phyloP scores from a whole-genome alignment of 208 protist genomes.

The Angomonas deanei region DNA sequence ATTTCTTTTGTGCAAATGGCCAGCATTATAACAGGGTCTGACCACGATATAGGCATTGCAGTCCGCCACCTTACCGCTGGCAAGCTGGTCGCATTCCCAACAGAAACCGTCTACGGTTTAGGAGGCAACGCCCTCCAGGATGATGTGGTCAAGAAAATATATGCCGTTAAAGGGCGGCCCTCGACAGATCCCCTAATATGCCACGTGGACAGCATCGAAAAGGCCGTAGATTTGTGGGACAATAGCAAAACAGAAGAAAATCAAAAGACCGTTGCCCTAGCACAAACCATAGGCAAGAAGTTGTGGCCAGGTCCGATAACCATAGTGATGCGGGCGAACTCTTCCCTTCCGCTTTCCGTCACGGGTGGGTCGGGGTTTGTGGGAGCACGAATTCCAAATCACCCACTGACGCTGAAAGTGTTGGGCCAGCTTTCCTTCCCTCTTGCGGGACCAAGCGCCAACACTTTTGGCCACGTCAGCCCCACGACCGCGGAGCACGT shows the following conservation, averaged over 20 bases:
- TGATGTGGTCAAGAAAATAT: conserved; percentile 86
- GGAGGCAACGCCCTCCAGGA: conserved; percentile 92
- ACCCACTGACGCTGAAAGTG: conserved; percentile 61
- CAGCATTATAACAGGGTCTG: conserved; percentile 40
- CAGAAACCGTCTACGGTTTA: conserved; percentile 99
- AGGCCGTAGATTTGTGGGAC: conserved; percentile 68
- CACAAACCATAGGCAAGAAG: conserved; percentile 41
- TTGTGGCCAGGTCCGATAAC: conserved; percentile 94
- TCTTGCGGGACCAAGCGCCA: conserved; percentile 89
- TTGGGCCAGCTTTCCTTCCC: conserved; percentile 69
- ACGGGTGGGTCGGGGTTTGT: conserved; percentile 87
- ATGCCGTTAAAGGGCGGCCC: conserved; percentile 94
- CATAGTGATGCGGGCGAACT: conserved; percentile 72
- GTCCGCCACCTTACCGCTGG: conserved; percentile 42
- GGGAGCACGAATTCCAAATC: conserved; percentile 78
- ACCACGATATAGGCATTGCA: conserved; percentile 35
- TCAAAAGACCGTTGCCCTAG: conserved; percentile 32
- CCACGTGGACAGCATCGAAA: conserved; percentile 77
- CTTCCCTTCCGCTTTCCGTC: conserved; percentile 59
- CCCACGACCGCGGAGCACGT: conserved; percentile 90
- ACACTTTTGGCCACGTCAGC: conserved; percentile 91
- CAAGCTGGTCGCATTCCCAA: conserved; percentile 95
- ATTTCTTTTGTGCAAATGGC: conserved; percentile 4
- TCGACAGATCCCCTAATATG: conserved; percentile 95
- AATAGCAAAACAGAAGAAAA: conserved; percentile 20